Evolutionary conservation across 495 filamentous ascomycete species (phyloP), one percentile per base, ranked within the genome.

Genomic region (Barbatosphaeria neglecta): DNA sequence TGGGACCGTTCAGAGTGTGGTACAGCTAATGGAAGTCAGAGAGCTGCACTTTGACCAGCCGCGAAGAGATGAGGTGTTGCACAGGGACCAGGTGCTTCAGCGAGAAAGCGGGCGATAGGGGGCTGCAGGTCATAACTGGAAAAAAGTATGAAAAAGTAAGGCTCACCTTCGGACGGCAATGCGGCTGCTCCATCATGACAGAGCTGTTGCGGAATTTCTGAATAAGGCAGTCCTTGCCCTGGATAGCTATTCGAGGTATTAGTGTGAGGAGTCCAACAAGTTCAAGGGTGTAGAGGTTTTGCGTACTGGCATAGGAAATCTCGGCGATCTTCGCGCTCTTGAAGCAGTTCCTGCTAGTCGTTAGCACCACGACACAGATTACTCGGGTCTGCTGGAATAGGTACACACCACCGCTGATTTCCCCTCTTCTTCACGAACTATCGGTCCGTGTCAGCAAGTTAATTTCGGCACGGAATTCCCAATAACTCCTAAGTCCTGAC

Each of bases 191-290:
- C 10, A 88, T 67, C 85, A 96, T 96, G 13, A 98, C 88, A 4
- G 85, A 86, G 44, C 87, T 95, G 65, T 98, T 98, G 18, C 90
- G 83, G 64, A 98, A 97, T 53, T 96, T 94, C 56, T 92, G 82
- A 25, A 95, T 77, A 6, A 96, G 73, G 45, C 85, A 87, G 58
- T 94, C 90, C 50, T 81, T 81, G 33, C 90, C 92, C 67, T 98
- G 92, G 49, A 93, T 87, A 25, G 88, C 86, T 90, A 25, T 45
- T 40, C 43, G 43, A 40, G 10, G 40, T 13, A 33, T 60, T 47
- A 58, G 57, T 39, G 45, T 23, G 13, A 33, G 16, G n/a, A 39
- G 15, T 27, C 15, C 37, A 22, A 16, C 1, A 41, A 22, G 6
- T 11, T 19, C 4, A 10, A 20, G n/a, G 22, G 13, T 13, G n/a